Evolutionary conservation across 176 grass and related monocot genomes (phyloP), one percentile per base, ranked within the genome.

Genomic region (Olyra latifolia): DNA sequence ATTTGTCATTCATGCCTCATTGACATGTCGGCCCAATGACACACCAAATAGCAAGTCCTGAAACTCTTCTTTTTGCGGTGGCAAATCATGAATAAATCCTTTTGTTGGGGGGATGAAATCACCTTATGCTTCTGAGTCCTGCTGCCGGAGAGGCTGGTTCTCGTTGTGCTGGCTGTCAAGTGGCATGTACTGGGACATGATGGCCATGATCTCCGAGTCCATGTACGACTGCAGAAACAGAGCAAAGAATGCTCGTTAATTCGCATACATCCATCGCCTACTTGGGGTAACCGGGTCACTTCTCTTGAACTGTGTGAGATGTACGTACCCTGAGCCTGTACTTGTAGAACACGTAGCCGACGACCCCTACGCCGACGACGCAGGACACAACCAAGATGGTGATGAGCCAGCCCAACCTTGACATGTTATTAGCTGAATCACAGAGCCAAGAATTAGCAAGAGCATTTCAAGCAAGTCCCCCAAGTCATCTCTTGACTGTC

Each of bases 181-280:
- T 11, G 97, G 97, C 97, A 99, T 95, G 88, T 99, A 99, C 72
- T 99, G 93, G 2, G 97, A 93, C 97, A 99, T 99, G 78, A 99
- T 99, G 35, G 97, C 87, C 96, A 95, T 95, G 84, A 99, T 87
- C 90, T 99, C 93, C 27, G 97, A 91, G 83, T 99, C 97, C 97
- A 99, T 99, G 83, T 99, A 96, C 54, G 92, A 93, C 96, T 99
- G 17, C 45, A 84, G 77, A 38, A 41, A 42, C 32, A 11, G 50
- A 19, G 54, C 30, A 23, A 11, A 47, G 17, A 28, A 3, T 54
- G 65, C 8, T 43, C 28, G 32, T 35, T 35, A 1, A 82, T 80
- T 13, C 14, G 10, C 52, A 4, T n/a, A 32, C 52, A 53, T 74
- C 8, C 23, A 50, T 75, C 0, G 16, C 23, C 53, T 39, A 1